Evolutionary conservation across 1,139 yeast genomes (phyloP).

Genomic region (Yamadazyma sp.): DNA sequence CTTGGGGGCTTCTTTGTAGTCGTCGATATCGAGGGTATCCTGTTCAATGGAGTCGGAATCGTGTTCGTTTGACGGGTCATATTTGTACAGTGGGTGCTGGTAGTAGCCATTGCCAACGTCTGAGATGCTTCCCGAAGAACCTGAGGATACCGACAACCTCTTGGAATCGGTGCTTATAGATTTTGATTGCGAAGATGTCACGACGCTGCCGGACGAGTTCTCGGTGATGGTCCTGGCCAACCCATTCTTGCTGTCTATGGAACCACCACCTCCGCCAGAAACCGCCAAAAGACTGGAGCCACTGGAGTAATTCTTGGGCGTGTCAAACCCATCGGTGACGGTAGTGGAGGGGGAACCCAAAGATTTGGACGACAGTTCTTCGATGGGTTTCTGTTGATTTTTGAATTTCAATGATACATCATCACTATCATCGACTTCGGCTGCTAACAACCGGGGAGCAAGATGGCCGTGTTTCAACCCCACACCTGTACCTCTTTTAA

Average conservation of each 20-base stretch:
- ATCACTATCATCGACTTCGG: conserved; percentile 73
- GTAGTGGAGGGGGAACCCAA: conserved; percentile 3
- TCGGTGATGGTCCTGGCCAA: conserved; percentile 33
- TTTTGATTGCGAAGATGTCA: conserved; percentile 7
- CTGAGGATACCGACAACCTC: conserved; percentile 17
- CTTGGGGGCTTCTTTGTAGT: conserved; percentile 42
- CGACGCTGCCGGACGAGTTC: conserved; percentile 17
- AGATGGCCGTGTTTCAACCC: conserved; percentile 76
- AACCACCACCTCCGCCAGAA: conserved; percentile 8
- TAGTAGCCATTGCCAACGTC: conserved; percentile 35
- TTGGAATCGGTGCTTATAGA: conserved; percentile 2
- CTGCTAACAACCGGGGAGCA: conserved; percentile 71
- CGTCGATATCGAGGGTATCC: conserved; percentile 23
- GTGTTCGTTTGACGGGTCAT: conserved; percentile 16
- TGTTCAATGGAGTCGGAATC: conserved; percentile 7
- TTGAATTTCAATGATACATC: conserved; percentile 14
- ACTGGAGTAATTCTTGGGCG: conserved; percentile 20
- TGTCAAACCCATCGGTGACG: conserved; percentile 4
- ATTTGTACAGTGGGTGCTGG: conserved; percentile 45
- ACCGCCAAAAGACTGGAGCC: conserved; percentile 19
- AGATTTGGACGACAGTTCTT: not conserved
- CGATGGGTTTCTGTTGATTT: not conserved
- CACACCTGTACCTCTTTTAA: conserved; percentile 46
- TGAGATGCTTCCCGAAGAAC: conserved; percentile 16
- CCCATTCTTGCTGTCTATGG: conserved; percentile 21